Conservation (phyloP, 768 basidiomycete species). For the Psilocybe cyanescens region DNA sequence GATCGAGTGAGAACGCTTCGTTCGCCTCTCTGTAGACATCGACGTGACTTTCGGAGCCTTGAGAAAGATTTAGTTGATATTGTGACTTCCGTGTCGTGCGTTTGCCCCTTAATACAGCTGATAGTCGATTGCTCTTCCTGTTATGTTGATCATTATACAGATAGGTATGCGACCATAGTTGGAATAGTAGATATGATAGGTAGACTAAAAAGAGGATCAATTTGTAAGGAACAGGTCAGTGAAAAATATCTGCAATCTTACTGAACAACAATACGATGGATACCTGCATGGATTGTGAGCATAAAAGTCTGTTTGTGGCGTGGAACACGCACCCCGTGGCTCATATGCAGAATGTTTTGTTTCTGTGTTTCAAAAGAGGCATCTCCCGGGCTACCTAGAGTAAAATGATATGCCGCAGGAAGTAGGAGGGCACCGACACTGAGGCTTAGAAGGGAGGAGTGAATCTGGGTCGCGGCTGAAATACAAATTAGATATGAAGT, state of each 20-base stretch:
- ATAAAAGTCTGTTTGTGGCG: not conserved
- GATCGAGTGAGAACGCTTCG: conserved; percentile 12
- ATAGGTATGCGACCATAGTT: conserved; percentile 76
- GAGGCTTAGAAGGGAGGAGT: conserved; percentile 73
- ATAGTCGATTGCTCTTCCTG: conserved; percentile 45
- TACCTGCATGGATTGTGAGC: conserved; percentile 43
- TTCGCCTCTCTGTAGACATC: conserved; percentile 9
- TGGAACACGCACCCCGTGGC: conserved; percentile 65
- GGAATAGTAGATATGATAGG: conserved; percentile 71
- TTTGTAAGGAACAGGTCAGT: not conserved
- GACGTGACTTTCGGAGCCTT: conserved; percentile 4
- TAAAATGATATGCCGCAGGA: conserved; percentile 77
- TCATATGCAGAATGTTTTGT: conserved; percentile 65
- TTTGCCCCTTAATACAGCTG: conserved; percentile 37
- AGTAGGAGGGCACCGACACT: conserved; percentile 81
- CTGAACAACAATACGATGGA: conserved; percentile 80
- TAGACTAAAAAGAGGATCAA: conserved; percentile 56
- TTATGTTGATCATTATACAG: conserved; percentile 59
- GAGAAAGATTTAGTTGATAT: not conserved
- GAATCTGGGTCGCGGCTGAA: conserved; percentile 71
- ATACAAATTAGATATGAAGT: not conserved
- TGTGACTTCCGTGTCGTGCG: conserved; percentile 25
- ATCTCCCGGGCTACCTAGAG: conserved; percentile 41
- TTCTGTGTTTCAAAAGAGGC: conserved; percentile 37
- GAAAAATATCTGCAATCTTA: conserved; percentile 34